Conservation (phyloP, 2,329 filamentous ascomycete genomes). For the Mycocentrospora acerina region DNA sequence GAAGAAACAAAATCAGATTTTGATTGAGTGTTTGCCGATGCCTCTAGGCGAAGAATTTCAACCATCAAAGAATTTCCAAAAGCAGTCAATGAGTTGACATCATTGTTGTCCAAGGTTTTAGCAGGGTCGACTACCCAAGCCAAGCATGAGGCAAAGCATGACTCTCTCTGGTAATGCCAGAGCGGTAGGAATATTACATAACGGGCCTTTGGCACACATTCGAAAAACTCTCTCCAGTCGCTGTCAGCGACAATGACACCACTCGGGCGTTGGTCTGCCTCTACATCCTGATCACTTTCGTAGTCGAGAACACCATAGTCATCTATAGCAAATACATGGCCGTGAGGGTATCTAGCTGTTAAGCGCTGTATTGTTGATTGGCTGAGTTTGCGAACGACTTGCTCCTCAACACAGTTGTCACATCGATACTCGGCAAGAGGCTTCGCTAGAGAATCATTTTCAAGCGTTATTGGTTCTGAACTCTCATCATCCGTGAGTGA, state of each 20-base stretch:
- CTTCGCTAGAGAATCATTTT: neutral
- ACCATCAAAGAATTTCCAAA: conserved; percentile 39
- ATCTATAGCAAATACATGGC: conserved; percentile 10
- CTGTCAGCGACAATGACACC: neutral
- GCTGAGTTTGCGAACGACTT: neutral
- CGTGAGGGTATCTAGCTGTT: conserved; percentile 7
- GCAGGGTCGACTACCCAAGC: conserved; percentile 18
- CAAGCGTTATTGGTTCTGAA: neutral
- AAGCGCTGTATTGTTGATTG: conserved; percentile 11
- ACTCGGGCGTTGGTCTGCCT: neutral
- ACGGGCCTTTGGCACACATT: conserved; percentile 7
- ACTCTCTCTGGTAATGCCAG: conserved; percentile 27
- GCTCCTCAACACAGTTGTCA: neutral
- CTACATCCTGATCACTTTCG: neutral
- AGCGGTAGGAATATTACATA: conserved; percentile 23
- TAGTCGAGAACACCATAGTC: conserved; percentile 8
- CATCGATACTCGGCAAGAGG: conserved; percentile 5
- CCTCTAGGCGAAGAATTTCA: conserved; percentile 45
- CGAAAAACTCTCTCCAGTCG: conserved; percentile 6
- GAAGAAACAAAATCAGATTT: conserved; percentile 55
- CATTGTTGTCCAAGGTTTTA: conserved; percentile 14
- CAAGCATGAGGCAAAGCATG: conserved; percentile 18
- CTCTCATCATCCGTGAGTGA: neutral
- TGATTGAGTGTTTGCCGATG: conserved; percentile 34
- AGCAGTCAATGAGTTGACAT: conserved; percentile 10